phyloP scores from a whole-genome alignment of 306 rosid genomes.

The Cucumis cinereus region DNA sequence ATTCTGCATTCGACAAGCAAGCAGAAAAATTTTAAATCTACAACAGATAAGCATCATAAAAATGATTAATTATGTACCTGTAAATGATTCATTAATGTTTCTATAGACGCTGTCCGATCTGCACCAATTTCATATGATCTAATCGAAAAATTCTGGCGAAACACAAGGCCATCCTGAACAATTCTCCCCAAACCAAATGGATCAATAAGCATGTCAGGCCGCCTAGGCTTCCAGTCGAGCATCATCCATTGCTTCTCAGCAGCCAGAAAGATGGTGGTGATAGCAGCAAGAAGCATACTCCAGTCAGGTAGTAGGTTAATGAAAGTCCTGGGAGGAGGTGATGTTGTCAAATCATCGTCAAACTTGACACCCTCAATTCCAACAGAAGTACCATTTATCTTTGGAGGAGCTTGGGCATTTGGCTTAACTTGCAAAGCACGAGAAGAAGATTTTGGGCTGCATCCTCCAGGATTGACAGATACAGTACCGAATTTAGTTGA shows the following conservation, averaged over 20 bases:
- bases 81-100: slow-evolving; percentile 93
- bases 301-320: slow-evolving; percentile 95
- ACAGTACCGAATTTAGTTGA: slow-evolving; percentile 38
- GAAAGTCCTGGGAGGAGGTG: slow-evolving; percentile 74
- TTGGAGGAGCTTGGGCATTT: slow-evolving; percentile 84
- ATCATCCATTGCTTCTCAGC: slow-evolving; percentile 99
- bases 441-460: slow-evolving; percentile 41
- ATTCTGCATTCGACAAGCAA: not conserved
- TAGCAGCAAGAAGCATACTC: slow-evolving; percentile 99
- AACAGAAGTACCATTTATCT: slow-evolving; percentile 64
- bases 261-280: slow-evolving; percentile 93
- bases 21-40: not conserved
- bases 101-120: slow-evolving; percentile 96
- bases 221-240: slow-evolving; percentile 99
- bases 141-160: slow-evolving; percentile 82
- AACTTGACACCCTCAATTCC: slow-evolving; percentile 46
- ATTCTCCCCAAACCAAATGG: slow-evolving; percentile 85
- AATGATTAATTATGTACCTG: slow-evolving; percentile 39
- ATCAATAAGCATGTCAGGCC: slow-evolving; percentile 82
- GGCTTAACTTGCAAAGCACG: slow-evolving; percentile 70
- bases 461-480: slow-evolving; percentile 32
- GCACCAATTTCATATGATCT: slow-evolving; percentile 99
- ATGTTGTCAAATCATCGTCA: slow-evolving; percentile 40
- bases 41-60: not conserved
- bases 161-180: slow-evolving; percentile 94